phyloP scores from a whole-genome alignment of 139 green algal genomes.

The Tetraselmis striata region DNA sequence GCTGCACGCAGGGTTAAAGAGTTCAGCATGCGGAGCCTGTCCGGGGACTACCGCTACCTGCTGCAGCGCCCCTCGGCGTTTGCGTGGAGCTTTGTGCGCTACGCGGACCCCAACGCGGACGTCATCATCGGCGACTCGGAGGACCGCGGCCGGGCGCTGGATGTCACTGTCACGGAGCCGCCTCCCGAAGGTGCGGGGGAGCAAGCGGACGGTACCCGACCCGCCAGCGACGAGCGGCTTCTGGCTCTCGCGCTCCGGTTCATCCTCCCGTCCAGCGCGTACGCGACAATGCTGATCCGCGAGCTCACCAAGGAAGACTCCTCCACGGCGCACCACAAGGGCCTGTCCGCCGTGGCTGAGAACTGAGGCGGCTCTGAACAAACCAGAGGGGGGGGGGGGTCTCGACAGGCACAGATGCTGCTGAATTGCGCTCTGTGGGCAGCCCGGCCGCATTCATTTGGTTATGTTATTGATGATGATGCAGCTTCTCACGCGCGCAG shows the following conservation, averaged over 20 bases:
- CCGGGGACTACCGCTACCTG: constrained; percentile 67
- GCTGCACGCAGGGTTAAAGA: constrained; percentile 21
- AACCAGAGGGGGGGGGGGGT: too few species aligned
- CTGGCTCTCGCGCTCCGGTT: constrained; percentile 69
- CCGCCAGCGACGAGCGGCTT: constrained; percentile 2
- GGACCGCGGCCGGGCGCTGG: not conserved
- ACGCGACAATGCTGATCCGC: constrained; percentile 90
- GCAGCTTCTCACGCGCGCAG: too few species aligned
- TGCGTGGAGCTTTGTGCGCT: constrained; percentile 29
- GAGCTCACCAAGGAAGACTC: constrained; percentile 68
- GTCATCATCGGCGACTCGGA: constrained; percentile 50
- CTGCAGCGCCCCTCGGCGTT: constrained; percentile 44
- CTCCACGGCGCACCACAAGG: constrained; percentile 24
- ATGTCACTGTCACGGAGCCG: not conserved
- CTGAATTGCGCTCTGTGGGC: too few species aligned
- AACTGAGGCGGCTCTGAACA: too few species aligned
- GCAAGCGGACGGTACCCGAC: not conserved
- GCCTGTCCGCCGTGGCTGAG: constrained; percentile 20
- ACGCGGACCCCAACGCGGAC: constrained; percentile 52
- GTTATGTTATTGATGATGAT: too few species aligned
- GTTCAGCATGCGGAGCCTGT: constrained; percentile 44
- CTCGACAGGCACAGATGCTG: too few species aligned
- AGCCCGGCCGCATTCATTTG: too few species aligned
- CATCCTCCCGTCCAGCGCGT: constrained; percentile 67
- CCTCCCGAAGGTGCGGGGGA: not conserved